These are phyloP conservation scores for Periconia digitata DNA, from an alignment of 2,329 filamentous ascomycete genomes.

Conservation along the genomic window DNA sequence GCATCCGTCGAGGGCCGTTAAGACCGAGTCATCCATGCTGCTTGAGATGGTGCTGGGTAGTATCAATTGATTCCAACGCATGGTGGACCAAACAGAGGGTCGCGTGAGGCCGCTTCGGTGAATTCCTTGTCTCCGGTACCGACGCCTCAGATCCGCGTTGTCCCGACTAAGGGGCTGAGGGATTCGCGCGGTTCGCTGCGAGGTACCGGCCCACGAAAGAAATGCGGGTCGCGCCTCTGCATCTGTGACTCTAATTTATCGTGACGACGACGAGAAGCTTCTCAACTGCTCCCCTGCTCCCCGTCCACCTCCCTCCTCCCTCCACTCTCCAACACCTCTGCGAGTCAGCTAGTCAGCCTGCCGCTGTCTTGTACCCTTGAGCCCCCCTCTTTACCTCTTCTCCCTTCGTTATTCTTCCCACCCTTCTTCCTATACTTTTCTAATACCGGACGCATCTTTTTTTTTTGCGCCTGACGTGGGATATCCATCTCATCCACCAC, in stretches of 20 bases:
- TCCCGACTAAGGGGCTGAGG: constrained; percentile 14
- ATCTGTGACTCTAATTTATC: constrained; percentile 9
- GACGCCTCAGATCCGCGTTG: constrained; percentile 10
- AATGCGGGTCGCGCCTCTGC: background rate
- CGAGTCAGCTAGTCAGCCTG: constrained; percentile 8
- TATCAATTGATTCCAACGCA: too few relatives aligned
- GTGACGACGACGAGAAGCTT: constrained; percentile 18
- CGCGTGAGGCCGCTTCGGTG: background rate
- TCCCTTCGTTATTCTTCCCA: constrained; percentile 9
- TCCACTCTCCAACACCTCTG: background rate
- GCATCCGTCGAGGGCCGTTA: too few relatives aligned
- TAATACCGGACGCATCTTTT: background rate
- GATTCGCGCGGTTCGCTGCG: background rate
- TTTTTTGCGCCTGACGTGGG: constrained; percentile 12
- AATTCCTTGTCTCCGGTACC: constrained; percentile 8
- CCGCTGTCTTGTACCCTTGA: constrained; percentile 24
- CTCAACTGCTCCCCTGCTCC: constrained; percentile 15
- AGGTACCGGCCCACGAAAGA: background rate
- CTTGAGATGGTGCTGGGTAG: too few relatives aligned
- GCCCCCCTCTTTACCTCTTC: constrained; percentile 14
- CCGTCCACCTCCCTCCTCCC: too few relatives aligned
- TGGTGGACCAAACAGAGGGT: background rate
- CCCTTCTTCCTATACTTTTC: constrained; percentile 8
- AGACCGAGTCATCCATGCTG: too few relatives aligned
- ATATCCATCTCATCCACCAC: constrained; percentile 16